phyloP scores from a whole-genome alignment of 163 green algal species.

The Coccomyxa subellipsoidea region DNA sequence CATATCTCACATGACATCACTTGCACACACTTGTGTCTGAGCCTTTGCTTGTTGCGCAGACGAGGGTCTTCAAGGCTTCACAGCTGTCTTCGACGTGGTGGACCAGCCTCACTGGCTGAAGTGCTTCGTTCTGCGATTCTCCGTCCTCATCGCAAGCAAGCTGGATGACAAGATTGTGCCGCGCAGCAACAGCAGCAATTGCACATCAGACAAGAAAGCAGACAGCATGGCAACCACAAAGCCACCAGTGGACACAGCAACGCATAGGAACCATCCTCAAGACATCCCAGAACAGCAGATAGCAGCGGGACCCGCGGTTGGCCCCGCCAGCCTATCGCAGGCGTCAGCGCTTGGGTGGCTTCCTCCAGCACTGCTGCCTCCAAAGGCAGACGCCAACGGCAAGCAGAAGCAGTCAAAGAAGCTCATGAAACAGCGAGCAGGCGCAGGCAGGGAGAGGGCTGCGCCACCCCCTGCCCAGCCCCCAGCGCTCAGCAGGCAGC shows the following conservation, averaged over 20 bases:
- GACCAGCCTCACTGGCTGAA: slow-evolving; percentile 10
- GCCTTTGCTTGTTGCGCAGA: neutral
- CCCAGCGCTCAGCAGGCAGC: neutral
- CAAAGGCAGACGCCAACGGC: neutral
- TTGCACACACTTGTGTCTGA: too few species aligned
- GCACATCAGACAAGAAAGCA: neutral
- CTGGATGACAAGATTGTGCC: slow-evolving; percentile 2
- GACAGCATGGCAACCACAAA: neutral
- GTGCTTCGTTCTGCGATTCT: neutral
- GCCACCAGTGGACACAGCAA: neutral
- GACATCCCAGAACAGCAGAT: neutral
- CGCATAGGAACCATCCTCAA: neutral
- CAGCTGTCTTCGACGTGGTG: slow-evolving; percentile 5
- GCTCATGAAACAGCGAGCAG: neutral
- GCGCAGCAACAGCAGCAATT: neutral
- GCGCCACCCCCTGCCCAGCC: neutral
- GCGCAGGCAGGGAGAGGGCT: neutral
- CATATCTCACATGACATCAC: too few species aligned
- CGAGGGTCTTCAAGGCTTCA: slow-evolving; percentile 2
- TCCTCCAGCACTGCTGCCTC: neutral
- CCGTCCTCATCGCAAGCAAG: neutral
- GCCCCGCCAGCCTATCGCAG: neutral
- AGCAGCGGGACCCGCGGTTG: neutral
- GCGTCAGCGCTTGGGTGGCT: neutral
- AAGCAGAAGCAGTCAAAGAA: slow-evolving; percentile 10